These are phyloP conservation scores for Medicago truncatula DNA, from an alignment of 306 rosid genomes.

Conservation along the genomic window DNA sequence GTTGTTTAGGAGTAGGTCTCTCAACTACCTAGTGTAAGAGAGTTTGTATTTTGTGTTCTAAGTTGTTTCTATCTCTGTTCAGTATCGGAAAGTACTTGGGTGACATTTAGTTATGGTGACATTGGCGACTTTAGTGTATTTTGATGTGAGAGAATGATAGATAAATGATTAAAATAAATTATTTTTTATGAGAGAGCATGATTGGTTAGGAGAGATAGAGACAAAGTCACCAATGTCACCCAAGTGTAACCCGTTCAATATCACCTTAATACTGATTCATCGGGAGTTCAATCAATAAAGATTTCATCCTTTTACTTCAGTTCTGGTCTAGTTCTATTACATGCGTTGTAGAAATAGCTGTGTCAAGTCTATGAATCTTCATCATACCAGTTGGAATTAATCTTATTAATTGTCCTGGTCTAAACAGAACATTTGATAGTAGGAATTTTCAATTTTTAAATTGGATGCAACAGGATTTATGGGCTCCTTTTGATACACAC, in stretches of 20 bases:
- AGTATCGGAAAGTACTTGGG: background rate
- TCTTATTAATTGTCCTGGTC: background rate
- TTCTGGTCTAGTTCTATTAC: conserved; percentile 17
- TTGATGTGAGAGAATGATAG: too few species aligned
- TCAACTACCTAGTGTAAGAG: conserved; percentile 8
- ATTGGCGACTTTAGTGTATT: too few species aligned
- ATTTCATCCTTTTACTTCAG: conserved; percentile 1
- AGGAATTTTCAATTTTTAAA: conserved; percentile 1
- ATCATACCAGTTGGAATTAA: background rate
- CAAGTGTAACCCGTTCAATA: too few species aligned
- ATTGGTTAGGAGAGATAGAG: too few species aligned
- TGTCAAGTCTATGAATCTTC: conserved; percentile 7
- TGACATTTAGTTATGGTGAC: too few species aligned
- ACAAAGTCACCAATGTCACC: too few species aligned
- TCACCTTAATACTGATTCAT: conserved; percentile 4
- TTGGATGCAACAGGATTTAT: background rate
- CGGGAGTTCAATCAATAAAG: background rate
- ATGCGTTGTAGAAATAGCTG: background rate
- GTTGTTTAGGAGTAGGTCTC: conserved; percentile 1
- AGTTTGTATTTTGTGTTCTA: background rate
- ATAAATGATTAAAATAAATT: too few species aligned
- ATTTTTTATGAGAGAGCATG: too few species aligned
- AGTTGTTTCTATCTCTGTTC: conserved; percentile 7
- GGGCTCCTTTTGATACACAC: conserved; percentile 7
- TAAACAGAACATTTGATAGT: background rate